Evolutionary conservation across 108 stramenopile species (phyloP).

Genomic region (Cyclotella sp.): DNA sequence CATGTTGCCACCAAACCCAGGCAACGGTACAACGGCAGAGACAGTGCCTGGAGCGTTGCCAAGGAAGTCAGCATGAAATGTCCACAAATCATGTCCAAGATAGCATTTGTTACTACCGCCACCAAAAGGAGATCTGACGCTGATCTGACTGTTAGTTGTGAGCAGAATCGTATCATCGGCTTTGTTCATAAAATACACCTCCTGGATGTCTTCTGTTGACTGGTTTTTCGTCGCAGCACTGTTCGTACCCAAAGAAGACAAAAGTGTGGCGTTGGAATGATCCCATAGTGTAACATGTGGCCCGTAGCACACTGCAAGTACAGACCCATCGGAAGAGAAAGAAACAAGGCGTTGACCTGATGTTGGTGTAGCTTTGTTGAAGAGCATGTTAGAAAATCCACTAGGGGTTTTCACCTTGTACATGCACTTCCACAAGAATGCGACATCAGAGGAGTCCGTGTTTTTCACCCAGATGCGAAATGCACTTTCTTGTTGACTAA

Average conservation of each 20-base stretch:
- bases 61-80: constrained; percentile 13
- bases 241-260: constrained; percentile 62
- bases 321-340: constrained; percentile 79
- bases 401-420: constrained; percentile 78
- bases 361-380: constrained; percentile 27
- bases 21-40: constrained; percentile 33
- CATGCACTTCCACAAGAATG: constrained; percentile 65
- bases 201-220: constrained; percentile 46
- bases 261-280: constrained; percentile 60
- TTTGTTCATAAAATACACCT: constrained; percentile 42
- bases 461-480: constrained; percentile 78
- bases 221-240: constrained; percentile 27
- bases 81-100: constrained; percentile 56
- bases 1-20: neutral
- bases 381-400: constrained; percentile 66
- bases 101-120: constrained; percentile 36
- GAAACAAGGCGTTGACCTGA: constrained; percentile 41
- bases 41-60: constrained; percentile 22
- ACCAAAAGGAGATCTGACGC: constrained; percentile 67
- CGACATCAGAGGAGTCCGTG: constrained; percentile 3
- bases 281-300: constrained; percentile 79
- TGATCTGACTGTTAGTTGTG: constrained; percentile 49
- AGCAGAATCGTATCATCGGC: constrained; percentile 64
- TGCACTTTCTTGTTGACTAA: constrained; percentile 78
- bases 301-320: constrained; percentile 76